Evolutionary conservation across 305 asterid species (phyloP).

Genomic region (Solanum hybrid): DNA sequence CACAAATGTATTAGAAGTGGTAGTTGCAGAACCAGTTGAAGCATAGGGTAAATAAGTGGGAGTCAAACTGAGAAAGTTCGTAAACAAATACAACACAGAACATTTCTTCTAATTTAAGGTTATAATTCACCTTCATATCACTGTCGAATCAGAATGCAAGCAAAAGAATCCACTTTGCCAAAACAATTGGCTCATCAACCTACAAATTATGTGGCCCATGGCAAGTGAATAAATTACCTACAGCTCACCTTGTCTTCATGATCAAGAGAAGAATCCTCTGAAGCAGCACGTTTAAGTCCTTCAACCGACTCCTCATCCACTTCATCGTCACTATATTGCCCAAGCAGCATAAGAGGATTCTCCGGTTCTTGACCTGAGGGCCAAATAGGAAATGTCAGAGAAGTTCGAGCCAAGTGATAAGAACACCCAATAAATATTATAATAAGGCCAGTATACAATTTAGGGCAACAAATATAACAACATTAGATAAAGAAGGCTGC

Average conservation of each 20-base stretch:
- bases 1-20: not conserved
- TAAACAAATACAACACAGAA: not conserved
- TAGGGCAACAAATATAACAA: slow-evolving; percentile 4
- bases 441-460: not conserved
- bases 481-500: not conserved
- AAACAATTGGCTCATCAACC: not conserved
- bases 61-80: not conserved
- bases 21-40: not conserved
- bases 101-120: not conserved
- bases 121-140: not conserved
- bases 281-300: slow-evolving; percentile 20
- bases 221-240: not conserved
- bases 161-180: not conserved
- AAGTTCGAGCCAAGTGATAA: slow-evolving; percentile 6
- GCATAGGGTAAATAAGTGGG: not conserved
- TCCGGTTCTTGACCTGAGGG: slow-evolving; percentile 52
- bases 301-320: slow-evolving; percentile 49
- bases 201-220: not conserved
- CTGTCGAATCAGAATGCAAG: not conserved
- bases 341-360: slow-evolving; percentile 85
- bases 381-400: slow-evolving; percentile 30
- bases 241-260: slow-evolving; percentile 48
- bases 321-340: slow-evolving; percentile 94
- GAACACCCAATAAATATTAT: slow-evolving; percentile 8
- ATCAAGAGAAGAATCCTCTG: slow-evolving; percentile 32